Evolutionary conservation across 2,329 filamentous ascomycete genomes (phyloP), one percentile per base, ranked within the genome.

Genomic region (Xylaria sp.): DNA sequence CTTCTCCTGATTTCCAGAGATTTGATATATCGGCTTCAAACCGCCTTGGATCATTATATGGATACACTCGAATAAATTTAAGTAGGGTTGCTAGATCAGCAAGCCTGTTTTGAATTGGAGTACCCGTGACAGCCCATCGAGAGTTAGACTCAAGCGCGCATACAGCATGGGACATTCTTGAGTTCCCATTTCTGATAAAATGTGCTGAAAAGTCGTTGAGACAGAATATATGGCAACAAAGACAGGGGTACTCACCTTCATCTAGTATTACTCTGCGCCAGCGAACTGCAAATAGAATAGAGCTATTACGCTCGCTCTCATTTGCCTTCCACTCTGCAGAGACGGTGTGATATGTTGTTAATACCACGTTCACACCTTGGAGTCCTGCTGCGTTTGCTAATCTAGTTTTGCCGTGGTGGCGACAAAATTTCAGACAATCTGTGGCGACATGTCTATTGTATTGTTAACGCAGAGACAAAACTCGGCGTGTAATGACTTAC

Each of bases 101-200:
- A 0, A 84, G 75, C 0, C 75, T 74, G 56, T 86, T 86, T 55
- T 86, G 83, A 0, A 86, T 81, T 0, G 84, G 84, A 0, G 84
- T 86, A 0, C 84, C 83, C 0, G 82, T 85, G 0, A 86, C 79
- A 1, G 80, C 81, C 84, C 83, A 86, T 6, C 84, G 78, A 1
- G 74, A 76, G 14, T 68, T 66, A 0, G 81, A 74, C 0, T 80
- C 48, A 14, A 51, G 48, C 2, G 68, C 57, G 71, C 74, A 30
- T 27, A 51, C 48, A 4, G 48, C 48, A 2, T 19, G 19, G 27
- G 80, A 75, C 71, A 80, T 82, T 14, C 66, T 56, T 0, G 80
- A 78, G 3, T 74, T 71, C 1, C 70, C 67, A 36, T 81, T 81
- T 30, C 48, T 21, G 19, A 85, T 82, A 3, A 78, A 70, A 65